phyloP scores from a whole-genome alignment of 1,284 basidiomycete genomes.

The Agaricales sp. region DNA sequence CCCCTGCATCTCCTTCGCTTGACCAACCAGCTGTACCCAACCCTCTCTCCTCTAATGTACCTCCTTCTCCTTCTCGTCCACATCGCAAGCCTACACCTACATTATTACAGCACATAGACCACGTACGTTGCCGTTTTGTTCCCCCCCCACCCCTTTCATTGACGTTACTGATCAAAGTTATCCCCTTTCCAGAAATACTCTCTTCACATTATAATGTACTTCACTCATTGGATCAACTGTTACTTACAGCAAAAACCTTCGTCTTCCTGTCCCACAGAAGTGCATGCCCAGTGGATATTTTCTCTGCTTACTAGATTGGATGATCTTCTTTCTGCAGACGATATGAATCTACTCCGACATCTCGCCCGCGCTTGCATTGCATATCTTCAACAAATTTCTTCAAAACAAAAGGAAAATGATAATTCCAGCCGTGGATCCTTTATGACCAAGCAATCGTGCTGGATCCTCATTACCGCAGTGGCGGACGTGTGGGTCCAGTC shows the following conservation, averaged over 20 bases:
- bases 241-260: conserved; percentile 38
- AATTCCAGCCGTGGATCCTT: conserved; percentile 2
- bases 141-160: conserved; percentile 9
- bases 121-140: conserved; percentile 10
- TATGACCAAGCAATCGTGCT: conserved; percentile 59
- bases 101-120: neutral
- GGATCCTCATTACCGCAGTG: conserved; percentile 73
- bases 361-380: conserved; percentile 67
- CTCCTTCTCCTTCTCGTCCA: too few relatives aligned
- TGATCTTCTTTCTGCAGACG: conserved; percentile 62
- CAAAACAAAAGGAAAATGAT: conserved; percentile 11
- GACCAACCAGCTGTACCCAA: too few relatives aligned
- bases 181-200: conserved; percentile 49
- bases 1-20: conserved; percentile 1
- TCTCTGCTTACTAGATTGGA: conserved; percentile 68
- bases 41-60: too few relatives aligned
- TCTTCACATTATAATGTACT: conserved; percentile 73
- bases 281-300: conserved; percentile 81
- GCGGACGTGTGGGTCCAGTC: conserved; percentile 76
- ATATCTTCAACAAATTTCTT: conserved; percentile 35
- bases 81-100: neutral
- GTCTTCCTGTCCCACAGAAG: conserved; percentile 38
- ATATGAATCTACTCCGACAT: conserved; percentile 69
- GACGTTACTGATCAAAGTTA: conserved; percentile 21
- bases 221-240: conserved; percentile 68